phyloP scores from a whole-genome alignment of 768 basidiomycete species.

The Amanita subjunquillea region DNA sequence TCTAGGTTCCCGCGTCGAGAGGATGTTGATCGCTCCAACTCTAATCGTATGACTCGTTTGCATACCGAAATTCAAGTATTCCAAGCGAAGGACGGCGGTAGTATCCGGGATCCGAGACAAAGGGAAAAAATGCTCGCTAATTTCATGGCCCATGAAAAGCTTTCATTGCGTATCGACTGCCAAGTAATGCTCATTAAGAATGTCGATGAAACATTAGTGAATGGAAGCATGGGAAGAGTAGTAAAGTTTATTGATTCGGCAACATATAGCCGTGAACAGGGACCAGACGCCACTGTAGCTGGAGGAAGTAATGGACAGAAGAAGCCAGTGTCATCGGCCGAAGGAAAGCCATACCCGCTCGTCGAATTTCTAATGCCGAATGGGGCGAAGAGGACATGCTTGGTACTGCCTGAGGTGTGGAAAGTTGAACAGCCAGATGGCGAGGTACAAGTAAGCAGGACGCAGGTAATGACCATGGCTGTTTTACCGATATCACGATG shows the following conservation, averaged over 20 bases:
- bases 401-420: constrained; percentile 68
- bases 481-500: constrained; percentile 7
- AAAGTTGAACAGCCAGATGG: constrained; percentile 85
- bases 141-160: constrained; percentile 73
- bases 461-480: constrained; percentile 44
- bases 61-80: constrained; percentile 42
- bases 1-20: constrained; percentile 82
- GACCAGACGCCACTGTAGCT: constrained; percentile 17
- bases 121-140: constrained; percentile 76
- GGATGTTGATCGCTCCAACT: constrained; percentile 85
- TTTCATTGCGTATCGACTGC: constrained; percentile 68
- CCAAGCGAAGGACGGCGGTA: constrained; percentile 54
- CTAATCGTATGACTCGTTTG: constrained; percentile 52
- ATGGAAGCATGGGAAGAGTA: constrained; percentile 88
- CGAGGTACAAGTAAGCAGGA: constrained; percentile 69
- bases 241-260: constrained; percentile 57
- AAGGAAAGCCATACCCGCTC: constrained; percentile 40
- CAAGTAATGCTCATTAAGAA: constrained; percentile 98
- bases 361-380: constrained; percentile 70
- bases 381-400: constrained; percentile 37
- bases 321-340: constrained; percentile 11
- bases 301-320: constrained; percentile 22
- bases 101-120: constrained; percentile 38
- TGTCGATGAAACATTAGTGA: constrained; percentile 81
- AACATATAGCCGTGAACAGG: constrained; percentile 31